A percentile compares a stretch with the other conserved stretches of the same genome.
phyloP scores from a whole-genome alignment of 2,329 filamentous ascomycete genomes.

The Hawksworthiomyces lignivorus region DNA sequence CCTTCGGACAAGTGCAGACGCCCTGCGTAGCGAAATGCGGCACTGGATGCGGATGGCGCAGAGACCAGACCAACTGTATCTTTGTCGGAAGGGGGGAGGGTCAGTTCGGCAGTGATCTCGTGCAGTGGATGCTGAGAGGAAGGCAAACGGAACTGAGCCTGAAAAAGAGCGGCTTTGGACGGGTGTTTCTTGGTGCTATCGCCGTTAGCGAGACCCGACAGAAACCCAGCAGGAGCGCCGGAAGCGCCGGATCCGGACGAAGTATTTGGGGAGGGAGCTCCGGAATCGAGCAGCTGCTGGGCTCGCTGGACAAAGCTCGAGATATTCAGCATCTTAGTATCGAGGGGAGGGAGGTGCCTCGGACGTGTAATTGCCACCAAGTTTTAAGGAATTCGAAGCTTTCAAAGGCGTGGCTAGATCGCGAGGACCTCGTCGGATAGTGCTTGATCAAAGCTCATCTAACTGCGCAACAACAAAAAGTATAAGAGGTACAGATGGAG shows the following conservation, averaged over 20 bases:
- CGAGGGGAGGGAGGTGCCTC: no score
- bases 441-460: no score
- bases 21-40: constrained; percentile 78
- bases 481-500: no score
- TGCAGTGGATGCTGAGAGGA: constrained; percentile 86
- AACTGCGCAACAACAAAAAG: no score
- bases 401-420: no score
- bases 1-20: constrained; percentile 90
- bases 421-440: no score
- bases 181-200: constrained; percentile 58
- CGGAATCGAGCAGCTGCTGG: constrained; percentile 90
- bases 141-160: constrained; percentile 91
- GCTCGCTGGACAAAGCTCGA: constrained; percentile 89
- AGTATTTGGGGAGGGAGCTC: no score
- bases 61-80: constrained; percentile 21
- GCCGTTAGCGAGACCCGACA: constrained; percentile 49
- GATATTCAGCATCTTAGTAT: constrained; percentile 52
- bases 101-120: constrained; percentile 94
- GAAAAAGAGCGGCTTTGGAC: constrained; percentile 87
- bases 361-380: no score
- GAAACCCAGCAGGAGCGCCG: constrained; percentile 16
- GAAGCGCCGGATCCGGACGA: constrained; percentile 32
- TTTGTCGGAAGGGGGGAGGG: constrained; percentile 51
- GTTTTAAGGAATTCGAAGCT: no score
- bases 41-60: constrained; percentile 41